These are phyloP conservation scores for Boletus rubroflammeus DNA, from an alignment of 768 basidiomycete species.

Conservation along the genomic window DNA sequence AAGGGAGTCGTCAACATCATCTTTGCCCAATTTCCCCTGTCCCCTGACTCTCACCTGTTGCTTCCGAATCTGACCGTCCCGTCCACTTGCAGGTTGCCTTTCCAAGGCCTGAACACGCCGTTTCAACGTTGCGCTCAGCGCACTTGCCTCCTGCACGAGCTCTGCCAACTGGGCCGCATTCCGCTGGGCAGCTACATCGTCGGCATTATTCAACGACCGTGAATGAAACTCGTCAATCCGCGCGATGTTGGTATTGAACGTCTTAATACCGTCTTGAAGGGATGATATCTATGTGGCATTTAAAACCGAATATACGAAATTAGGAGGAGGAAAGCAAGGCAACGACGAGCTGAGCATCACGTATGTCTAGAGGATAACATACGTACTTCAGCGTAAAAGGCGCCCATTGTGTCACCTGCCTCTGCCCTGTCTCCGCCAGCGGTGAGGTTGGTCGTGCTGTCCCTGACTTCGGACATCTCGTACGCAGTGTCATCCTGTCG, in stretches of 20 bases:
- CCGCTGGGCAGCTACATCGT: constrained; percentile 60
- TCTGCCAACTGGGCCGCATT: constrained; percentile 62
- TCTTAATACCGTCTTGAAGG: constrained; percentile 65
- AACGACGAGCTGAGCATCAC: neutral
- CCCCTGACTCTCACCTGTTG: constrained; percentile 53
- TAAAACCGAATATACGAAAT: neutral
- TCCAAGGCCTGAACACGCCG: constrained; percentile 69
- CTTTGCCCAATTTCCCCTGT: neutral
- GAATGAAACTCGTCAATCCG: constrained; percentile 72
- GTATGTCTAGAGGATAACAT: neutral
- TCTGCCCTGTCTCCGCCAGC: constrained; percentile 37
- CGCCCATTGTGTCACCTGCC: constrained; percentile 54
- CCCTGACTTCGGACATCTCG: constrained; percentile 69
- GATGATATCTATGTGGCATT: constrained; percentile 56
- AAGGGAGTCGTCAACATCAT: constrained; percentile 17
- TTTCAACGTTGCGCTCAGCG: constrained; percentile 66
- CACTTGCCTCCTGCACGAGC: constrained; percentile 68
- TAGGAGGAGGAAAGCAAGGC: neutral
- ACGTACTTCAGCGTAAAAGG: constrained; percentile 72
- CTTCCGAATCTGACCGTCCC: constrained; percentile 70
- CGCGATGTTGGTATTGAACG: constrained; percentile 66
- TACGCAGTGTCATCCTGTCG: constrained; percentile 59
- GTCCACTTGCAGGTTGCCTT: constrained; percentile 56
- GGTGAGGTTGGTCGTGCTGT: constrained; percentile 51
- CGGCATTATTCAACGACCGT: constrained; percentile 71